Evolutionary conservation across 2,329 filamentous ascomycete species (phyloP).

Genomic region (Camillea tinctor): DNA sequence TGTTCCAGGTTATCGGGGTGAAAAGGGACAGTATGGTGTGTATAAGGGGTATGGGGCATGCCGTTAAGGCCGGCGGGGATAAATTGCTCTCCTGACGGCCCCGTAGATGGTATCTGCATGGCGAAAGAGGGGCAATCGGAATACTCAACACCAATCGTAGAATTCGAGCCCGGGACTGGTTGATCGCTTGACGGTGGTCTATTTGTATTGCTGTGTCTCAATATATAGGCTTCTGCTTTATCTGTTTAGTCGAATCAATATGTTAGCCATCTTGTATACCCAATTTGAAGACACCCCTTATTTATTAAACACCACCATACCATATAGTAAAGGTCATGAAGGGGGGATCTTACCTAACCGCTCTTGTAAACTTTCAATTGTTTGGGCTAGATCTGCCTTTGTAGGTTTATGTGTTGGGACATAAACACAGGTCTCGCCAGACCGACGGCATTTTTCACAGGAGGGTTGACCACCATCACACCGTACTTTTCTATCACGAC

Average conservation of each 20-base stretch:
- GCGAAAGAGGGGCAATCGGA: conserved; percentile 14
- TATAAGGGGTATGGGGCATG: conserved; percentile 15
- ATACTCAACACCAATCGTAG: conserved; percentile 15
- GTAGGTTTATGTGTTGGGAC: conserved; percentile 24
- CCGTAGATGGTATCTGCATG: conserved; percentile 10
- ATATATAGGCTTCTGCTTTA: conserved; percentile 24
- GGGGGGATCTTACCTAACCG: conserved; percentile 19
- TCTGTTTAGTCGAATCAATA: conserved; percentile 8
- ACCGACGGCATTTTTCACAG: conserved; percentile 25
- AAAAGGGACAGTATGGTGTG: conserved; percentile 16
- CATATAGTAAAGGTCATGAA: neutral
- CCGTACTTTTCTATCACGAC: conserved; percentile 25
- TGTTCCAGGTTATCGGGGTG: conserved; percentile 16
- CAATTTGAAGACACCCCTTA: neutral
- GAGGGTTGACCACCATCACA: conserved; percentile 24
- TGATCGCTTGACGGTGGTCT: conserved; percentile 6
- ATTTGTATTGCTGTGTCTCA: conserved; percentile 14
- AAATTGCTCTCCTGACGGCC: conserved; percentile 11
- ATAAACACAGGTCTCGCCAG: conserved; percentile 25
- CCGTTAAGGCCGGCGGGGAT: conserved; percentile 9
- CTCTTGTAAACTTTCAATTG: conserved; percentile 25
- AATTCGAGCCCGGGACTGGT: conserved; percentile 11
- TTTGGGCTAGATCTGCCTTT: conserved; percentile 24
- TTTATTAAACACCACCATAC: too few relatives aligned
- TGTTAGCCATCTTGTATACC: conserved; percentile 5